Base-by-base conservation (phyloP, 345 rosid genomes). In the Lepidium africanum region DNA sequence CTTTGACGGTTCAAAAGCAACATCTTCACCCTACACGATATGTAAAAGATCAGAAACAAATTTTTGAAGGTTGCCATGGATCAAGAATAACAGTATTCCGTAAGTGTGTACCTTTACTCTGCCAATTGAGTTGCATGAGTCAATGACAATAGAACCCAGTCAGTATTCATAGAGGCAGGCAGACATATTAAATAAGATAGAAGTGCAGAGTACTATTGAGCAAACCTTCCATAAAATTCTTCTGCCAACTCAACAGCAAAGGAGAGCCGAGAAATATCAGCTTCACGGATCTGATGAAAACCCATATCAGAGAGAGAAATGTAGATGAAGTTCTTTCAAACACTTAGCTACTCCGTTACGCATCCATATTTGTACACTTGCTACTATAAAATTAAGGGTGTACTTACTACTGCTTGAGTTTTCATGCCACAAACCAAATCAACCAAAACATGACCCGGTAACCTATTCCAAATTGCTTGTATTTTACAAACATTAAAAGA, bases 191-290 rank as follows among this genome's bases (percentile, higher is more conserved):
- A 67, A 63, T 4, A 36, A 39, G 66, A 69, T 30, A 40, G n/a
- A 61, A 76, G 15, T 27, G 59, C 33, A 21, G 57, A 64, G 59
- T 54, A 36, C 7, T 21, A 63, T 19, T 57, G 50, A 51, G 30
- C 76, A 77, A 73, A 89, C 96, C 99, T 94, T 83, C 96, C 99
- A 77, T 94, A 94, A 78, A 94, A 94, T 76, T 94, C 99, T 84
- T 94, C 99, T 56, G 99, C 99, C 67, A 94, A 90, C 80, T 94
- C 99, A 75, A 89, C 96, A 68, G 99, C 99, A 81, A 94, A 94
- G 77, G 99, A 94, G 62, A 94, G 81, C 60, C 99, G 86, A 55
- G 97, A 91, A 81, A 94, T 89, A 60, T 94, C 99, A 78, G 99
- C 99, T 84, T 94, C 99, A 23, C 97, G 91, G 32, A 91, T 86